Evolutionary conservation across 805 yeast genomes (phyloP).

Genomic region (Priceomyces carsonii): DNA sequence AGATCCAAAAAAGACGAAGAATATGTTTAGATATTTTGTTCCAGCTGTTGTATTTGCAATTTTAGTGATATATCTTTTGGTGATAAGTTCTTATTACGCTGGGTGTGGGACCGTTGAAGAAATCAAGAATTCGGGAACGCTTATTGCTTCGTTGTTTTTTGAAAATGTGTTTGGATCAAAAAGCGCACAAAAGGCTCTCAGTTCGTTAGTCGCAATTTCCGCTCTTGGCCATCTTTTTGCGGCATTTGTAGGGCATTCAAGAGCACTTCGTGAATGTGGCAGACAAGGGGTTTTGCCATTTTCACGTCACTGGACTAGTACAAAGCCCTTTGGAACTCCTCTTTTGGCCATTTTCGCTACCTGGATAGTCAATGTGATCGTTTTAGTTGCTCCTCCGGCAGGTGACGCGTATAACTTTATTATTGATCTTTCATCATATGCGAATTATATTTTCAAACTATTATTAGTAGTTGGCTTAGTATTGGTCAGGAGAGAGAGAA

Average conservation of each 20-base stretch:
- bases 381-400: constrained; percentile 33
- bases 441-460: constrained; percentile 27
- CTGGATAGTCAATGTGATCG: constrained; percentile 24
- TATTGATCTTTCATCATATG: constrained; percentile 31
- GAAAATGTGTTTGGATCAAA: constrained; percentile 29
- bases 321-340: constrained; percentile 34
- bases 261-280: constrained; percentile 33
- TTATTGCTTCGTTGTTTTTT: constrained; percentile 31
- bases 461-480: constrained; percentile 27
- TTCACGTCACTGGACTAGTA: constrained; percentile 27
- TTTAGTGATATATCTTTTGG: constrained; percentile 30
- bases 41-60: constrained; percentile 32
- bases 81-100: constrained; percentile 36
- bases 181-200: constrained; percentile 22
- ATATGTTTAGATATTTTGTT: constrained; percentile 24
- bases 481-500: constrained; percentile 29
- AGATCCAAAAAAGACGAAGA: constrained; percentile 24
- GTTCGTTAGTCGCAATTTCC: constrained; percentile 28
- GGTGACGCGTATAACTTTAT: constrained; percentile 36
- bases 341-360: constrained; percentile 24
- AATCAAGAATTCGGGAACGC: constrained; percentile 28
- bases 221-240: constrained; percentile 33
- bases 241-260: constrained; percentile 28
- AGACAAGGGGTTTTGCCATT: constrained; percentile 35
- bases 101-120: constrained; percentile 19